Conservation (phyloP, 2,329 filamentous ascomycete genomes). For the Talaromyces atroroseus region DNA sequence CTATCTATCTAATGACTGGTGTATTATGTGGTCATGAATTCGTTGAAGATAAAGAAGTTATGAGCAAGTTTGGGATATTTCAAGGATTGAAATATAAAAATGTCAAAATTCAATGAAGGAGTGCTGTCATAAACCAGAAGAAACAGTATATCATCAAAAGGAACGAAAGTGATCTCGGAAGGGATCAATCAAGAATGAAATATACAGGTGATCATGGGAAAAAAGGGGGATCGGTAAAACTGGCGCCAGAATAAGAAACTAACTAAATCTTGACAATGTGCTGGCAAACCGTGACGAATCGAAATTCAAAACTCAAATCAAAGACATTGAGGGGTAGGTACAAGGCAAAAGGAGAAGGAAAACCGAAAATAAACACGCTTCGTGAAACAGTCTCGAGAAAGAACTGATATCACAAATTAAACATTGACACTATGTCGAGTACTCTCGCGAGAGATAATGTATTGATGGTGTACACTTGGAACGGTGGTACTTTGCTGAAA, state of each 20-base stretch:
- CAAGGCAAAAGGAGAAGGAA: background rate
- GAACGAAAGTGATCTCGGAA: conserved; percentile 5
- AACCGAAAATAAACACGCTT: background rate
- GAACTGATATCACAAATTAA: background rate
- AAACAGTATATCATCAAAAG: background rate
- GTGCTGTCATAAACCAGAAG: conserved; percentile 2
- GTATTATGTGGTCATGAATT: background rate
- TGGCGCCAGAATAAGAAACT: conserved; percentile 4
- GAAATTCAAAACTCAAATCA: background rate
- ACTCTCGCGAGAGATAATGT: background rate
- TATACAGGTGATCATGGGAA: background rate
- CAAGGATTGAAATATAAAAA: background rate
- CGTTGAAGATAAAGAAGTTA: background rate
- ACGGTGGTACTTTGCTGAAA: conserved; percentile 3
- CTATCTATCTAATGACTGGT: background rate
- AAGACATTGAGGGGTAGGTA: conserved; percentile 2
- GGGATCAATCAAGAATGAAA: background rate
- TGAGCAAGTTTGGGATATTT: background rate
- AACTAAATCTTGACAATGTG: conserved; percentile 6
- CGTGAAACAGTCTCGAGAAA: background rate
- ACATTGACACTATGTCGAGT: background rate
- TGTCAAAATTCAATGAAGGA: conserved; percentile 1
- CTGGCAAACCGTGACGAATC: conserved; percentile 9
- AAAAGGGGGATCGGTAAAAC: background rate
- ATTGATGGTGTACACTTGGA: conserved; percentile 2